Base-by-base conservation (phyloP, 179 eudicot species). In the Actinidia arguta region DNA sequence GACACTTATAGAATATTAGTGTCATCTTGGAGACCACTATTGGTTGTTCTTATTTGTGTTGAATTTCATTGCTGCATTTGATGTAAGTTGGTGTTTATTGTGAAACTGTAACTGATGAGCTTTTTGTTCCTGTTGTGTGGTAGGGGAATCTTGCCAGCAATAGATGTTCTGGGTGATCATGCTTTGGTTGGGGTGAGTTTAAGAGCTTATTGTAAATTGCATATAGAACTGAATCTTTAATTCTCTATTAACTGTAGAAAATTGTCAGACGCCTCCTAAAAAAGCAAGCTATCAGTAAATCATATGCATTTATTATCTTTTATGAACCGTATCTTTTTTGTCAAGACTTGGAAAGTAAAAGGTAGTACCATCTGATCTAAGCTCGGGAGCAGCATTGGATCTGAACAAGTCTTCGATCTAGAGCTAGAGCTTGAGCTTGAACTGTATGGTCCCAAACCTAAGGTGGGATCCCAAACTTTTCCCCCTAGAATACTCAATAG, bases 81-180 rank as follows among this genome's bases (percentile, higher is more conserved):
- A 47, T 44, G 20, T 25, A 46, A 62, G 31, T 56, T 50, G 44
- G 5, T 24, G 8, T 80, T 47, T 63, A n/a, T 48, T 62, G n/a
- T n/a, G n/a, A n/a, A n/a, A n/a, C 17, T 69, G 75, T 59, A 82
- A 22, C 66, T 75, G 66, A 75, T 42, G 67, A 8, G 76, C 14
- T 12, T 79, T 46, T 68, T 54, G n/a, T 74, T 78, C 25, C 54
- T 73, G 66, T 85, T 82, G 58, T 81, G 47, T 78, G 17, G 83
- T 89, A 91, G 97, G 85, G 97, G 99, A 80, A 88, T 94, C 85
- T 87, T 94, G 89, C 91, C 99, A 36, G 98, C 99, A 44, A 82
- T 94, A 70, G 94, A 87, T 52, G 83, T 93, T 83, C 74, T 96
- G 88, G 79, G 82, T 24, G 81, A 61, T 48, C 78, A 90, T 80